phyloP scores from a whole-genome alignment of 345 rosid species.

The Diplotaxis tenuifolia region DNA sequence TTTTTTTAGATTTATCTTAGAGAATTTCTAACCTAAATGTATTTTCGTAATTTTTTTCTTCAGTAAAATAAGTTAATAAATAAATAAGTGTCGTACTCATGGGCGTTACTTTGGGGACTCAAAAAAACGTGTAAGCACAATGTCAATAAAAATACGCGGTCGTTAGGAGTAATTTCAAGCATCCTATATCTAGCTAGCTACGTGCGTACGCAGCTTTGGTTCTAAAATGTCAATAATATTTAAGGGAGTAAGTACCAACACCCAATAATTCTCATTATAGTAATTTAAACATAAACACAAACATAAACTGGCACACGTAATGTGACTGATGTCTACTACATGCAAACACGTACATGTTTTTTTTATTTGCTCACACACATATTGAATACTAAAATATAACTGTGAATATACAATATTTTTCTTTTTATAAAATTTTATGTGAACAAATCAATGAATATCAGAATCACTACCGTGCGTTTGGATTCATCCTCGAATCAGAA shows the following conservation, averaged over 20 bases:
- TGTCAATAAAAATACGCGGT: slow-evolving; percentile 17
- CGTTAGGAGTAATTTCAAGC: neutral
- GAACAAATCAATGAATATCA: neutral
- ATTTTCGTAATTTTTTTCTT: no score
- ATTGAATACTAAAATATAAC: neutral
- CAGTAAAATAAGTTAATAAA: neutral
- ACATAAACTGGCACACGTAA: neutral
- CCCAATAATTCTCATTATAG: neutral
- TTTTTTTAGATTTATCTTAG: no score
- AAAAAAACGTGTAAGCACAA: slow-evolving; percentile 29
- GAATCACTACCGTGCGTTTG: neutral
- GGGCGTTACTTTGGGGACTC: neutral
- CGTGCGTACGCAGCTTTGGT: neutral
- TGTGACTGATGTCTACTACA: neutral
- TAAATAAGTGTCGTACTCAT: neutral
- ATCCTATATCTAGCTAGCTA: neutral
- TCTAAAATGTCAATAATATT: neutral
- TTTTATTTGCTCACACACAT: neutral
- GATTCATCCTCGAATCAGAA: neutral
- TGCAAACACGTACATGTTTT: neutral
- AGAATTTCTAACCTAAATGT: no score
- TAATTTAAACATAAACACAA: neutral
- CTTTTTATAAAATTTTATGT: no score
- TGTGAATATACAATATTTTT: neutral
- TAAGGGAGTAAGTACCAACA: neutral